A percentile compares a stretch with the other conserved stretches of the same genome.
phyloP scores from a whole-genome alignment of 2,329 filamentous ascomycete species.

The Verticillium dahliae region DNA sequence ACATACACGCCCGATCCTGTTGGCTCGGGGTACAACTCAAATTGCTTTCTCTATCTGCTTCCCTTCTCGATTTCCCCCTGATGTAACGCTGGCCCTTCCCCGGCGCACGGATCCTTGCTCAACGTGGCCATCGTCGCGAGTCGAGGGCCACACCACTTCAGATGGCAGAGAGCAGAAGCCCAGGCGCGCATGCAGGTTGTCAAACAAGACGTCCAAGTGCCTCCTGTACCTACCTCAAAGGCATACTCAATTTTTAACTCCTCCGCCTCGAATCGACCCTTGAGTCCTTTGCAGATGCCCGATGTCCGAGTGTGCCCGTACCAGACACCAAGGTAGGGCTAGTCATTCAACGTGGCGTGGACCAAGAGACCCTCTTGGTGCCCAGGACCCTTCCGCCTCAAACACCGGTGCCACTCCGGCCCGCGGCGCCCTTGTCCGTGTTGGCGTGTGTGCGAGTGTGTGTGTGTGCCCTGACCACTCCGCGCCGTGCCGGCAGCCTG shows the following conservation, averaged over 20 bases:
- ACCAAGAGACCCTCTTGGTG: background rate
- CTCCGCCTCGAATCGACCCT: background rate
- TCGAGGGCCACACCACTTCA: background rate
- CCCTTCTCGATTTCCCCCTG: background rate
- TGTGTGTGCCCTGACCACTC: background rate
- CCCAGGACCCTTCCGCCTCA: background rate
- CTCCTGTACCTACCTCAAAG: background rate
- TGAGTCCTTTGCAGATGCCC: background rate
- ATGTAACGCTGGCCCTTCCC: background rate
- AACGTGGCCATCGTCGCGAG: background rate
- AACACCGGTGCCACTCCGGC: background rate
- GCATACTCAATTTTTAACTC: too few species aligned
- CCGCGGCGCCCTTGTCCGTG: background rate
- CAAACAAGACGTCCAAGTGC: background rate
- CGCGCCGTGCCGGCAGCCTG: background rate
- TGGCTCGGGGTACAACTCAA: background rate
- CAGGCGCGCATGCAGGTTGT: background rate
- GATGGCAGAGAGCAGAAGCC: background rate
- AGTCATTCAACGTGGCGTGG: background rate
- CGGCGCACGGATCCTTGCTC: background rate
- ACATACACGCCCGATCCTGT: background rate
- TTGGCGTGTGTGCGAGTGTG: background rate
- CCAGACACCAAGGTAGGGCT: background rate
- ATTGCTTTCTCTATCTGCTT: background rate
- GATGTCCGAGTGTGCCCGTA: background rate